Evolutionary conservation across 148 eudicot genomes (phyloP).

Genomic region (Amaranthus palmeri): DNA sequence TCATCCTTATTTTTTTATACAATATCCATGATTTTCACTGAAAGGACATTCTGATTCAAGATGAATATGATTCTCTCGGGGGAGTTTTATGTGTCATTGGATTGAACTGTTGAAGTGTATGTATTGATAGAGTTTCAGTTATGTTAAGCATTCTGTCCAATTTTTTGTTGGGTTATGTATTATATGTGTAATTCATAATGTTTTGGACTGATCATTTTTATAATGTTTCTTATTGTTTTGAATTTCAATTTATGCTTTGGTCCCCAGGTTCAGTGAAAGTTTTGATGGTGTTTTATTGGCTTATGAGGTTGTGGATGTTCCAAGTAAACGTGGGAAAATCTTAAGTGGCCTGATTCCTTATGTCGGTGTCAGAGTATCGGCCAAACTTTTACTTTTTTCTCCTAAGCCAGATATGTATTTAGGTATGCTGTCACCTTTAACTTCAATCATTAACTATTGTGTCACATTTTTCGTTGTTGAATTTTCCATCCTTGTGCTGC

Average conservation of each 20-base stretch:
- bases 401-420: slow-evolving; percentile 72
- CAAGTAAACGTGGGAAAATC: slow-evolving; percentile 44
- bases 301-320: slow-evolving; percentile 38
- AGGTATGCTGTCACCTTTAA: slow-evolving; percentile 39
- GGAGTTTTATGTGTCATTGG: no score
- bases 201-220: neutral
- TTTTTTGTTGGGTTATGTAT: neutral
- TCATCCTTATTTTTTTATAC: no score
- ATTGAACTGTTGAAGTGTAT: no score
- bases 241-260: neutral
- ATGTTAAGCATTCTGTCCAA: neutral
- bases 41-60: no score
- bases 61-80: no score
- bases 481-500: neutral
- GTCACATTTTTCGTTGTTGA: neutral
- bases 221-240: neutral
- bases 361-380: slow-evolving; percentile 51
- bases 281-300: slow-evolving; percentile 83
- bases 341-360: slow-evolving; percentile 62
- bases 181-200: neutral
- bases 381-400: slow-evolving; percentile 57
- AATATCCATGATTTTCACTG: no score
- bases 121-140: neutral
- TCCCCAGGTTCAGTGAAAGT: slow-evolving; percentile 60
- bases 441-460: neutral